Conservation (phyloP, 805 yeast genomes). For the Candida adriatica region DNA sequence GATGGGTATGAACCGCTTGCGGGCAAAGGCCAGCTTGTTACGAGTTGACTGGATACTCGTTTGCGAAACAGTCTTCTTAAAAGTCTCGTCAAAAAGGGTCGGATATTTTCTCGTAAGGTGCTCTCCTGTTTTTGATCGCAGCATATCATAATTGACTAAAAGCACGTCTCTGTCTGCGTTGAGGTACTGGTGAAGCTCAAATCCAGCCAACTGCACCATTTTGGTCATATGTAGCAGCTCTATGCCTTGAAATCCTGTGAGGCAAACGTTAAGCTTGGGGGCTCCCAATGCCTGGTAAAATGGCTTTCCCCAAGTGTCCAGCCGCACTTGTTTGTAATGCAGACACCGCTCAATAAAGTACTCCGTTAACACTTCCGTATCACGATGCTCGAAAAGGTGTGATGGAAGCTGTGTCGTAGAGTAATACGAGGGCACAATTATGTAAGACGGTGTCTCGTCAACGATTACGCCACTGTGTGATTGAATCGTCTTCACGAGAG, state of each 20-base stretch:
- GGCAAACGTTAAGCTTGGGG: conserved; percentile 26
- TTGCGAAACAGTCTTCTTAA: conserved; percentile 18
- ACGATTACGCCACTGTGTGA: conserved; percentile 38
- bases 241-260: conserved; percentile 74
- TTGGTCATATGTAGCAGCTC: conserved; percentile 67
- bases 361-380: conserved; percentile 50
- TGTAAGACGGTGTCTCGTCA: conserved; percentile 4
- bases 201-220: conserved; percentile 46
- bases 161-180: conserved; percentile 48
- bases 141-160: conserved; percentile 42
- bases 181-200: conserved; percentile 42
- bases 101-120: conserved; percentile 32
- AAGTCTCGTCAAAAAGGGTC: conserved; percentile 15
- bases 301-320: conserved; percentile 64
- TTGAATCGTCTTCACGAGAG: conserved; percentile 35
- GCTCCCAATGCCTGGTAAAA: conserved; percentile 16
- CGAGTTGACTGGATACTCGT: conserved; percentile 38
- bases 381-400: conserved; percentile 11
- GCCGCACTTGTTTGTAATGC: conserved; percentile 40
- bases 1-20: conserved; percentile 51
- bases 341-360: conserved; percentile 76
- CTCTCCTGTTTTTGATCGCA: conserved; percentile 35
- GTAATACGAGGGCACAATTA: conserved; percentile 19
- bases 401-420: conserved; percentile 12
- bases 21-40: conserved; percentile 52